Percentiles rank a stretch among this genome's conserved stretches.
Evolutionary conservation across 768 basidiomycete species (phyloP).

Genomic region (Chlorophyllum brunneum): DNA sequence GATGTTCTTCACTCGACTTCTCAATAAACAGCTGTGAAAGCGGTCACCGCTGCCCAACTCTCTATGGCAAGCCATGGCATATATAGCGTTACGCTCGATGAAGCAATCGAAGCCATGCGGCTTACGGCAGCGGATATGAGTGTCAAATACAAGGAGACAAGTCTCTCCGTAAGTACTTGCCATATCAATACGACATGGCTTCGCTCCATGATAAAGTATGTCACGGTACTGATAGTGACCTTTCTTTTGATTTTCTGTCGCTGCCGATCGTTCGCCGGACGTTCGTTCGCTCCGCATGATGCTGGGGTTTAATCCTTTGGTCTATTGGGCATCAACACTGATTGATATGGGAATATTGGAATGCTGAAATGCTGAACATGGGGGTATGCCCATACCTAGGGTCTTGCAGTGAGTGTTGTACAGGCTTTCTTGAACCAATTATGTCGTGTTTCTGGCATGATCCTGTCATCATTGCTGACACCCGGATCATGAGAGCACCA

Average conservation of each 20-base stretch:
- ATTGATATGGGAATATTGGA: neutral
- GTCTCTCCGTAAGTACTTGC: constrained; percentile 67
- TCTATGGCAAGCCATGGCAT: constrained; percentile 90
- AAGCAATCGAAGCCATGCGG: constrained; percentile 94
- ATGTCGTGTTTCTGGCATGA: no score
- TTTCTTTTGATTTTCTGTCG: constrained; percentile 4
- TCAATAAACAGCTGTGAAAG: constrained; percentile 72
- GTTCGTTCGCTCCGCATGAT: neutral
- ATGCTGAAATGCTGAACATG: no score
- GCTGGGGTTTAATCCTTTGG: no score
- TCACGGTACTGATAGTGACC: neutral
- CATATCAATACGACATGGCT: constrained; percentile 11
- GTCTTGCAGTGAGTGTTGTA: constrained; percentile 34
- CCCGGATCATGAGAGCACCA: no score
- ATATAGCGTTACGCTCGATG: constrained; percentile 85
- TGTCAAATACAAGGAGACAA: constrained; percentile 93
- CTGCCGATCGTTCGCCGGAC: no score
- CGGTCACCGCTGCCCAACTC: constrained; percentile 89
- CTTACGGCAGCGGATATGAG: constrained; percentile 94
- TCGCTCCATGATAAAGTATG: constrained; percentile 5
- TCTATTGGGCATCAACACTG: neutral
- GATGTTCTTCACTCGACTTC: neutral
- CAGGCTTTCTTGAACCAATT: no score
- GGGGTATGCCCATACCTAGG: constrained; percentile 28
- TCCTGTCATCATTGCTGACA: no score